These are phyloP conservation scores for Graphium sp. DNA, from an alignment of 2,329 filamentous ascomycete genomes.

Conservation along the genomic window DNA sequence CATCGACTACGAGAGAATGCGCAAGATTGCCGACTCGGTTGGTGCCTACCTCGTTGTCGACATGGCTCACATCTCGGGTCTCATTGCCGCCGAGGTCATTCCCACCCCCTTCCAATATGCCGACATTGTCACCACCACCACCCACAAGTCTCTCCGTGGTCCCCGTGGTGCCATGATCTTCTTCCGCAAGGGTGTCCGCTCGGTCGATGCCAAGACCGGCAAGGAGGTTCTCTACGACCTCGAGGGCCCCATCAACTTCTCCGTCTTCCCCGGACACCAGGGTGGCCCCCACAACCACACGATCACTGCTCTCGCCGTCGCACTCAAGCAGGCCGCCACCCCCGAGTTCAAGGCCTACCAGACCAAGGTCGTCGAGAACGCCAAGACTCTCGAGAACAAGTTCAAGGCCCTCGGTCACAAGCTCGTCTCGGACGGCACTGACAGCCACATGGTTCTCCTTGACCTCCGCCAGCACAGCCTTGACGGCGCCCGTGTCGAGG, in stretches of 20 bases:
- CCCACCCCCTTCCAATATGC: conserved; percentile 84
- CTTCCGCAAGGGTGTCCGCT: conserved; percentile 93
- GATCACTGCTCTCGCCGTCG: conserved; percentile 90
- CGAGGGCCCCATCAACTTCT: conserved; percentile 94
- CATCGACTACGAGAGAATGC: conserved; percentile 94
- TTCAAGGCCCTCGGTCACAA: conserved; percentile 84
- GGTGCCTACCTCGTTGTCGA: conserved; percentile 92
- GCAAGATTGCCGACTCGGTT: conserved; percentile 83
- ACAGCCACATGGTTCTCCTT: conserved; percentile 93
- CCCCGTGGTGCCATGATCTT: conserved; percentile 99
- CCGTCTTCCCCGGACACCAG: conserved; percentile 97
- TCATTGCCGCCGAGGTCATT: conserved; percentile 85
- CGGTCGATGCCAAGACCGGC: conserved; percentile 76
- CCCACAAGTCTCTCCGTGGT: conserved; percentile 96
- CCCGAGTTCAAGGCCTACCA: conserved; percentile 92
- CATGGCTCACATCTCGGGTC: conserved; percentile 97
- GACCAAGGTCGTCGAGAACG: conserved; percentile 79
- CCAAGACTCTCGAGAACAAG: conserved; percentile 73
- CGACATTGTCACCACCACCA: conserved; percentile 95
- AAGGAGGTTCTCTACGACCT: conserved; percentile 86
- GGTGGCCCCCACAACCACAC: conserved; percentile 99
- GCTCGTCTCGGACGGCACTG: conserved; percentile 87
- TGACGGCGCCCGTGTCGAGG: conserved; percentile 89
- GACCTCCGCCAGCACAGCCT: conserved; percentile 78
- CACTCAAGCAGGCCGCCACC: conserved; percentile 80